These are phyloP conservation scores for Corylus heterophylla DNA, from an alignment of 306 rosid species.

Conservation along the genomic window DNA sequence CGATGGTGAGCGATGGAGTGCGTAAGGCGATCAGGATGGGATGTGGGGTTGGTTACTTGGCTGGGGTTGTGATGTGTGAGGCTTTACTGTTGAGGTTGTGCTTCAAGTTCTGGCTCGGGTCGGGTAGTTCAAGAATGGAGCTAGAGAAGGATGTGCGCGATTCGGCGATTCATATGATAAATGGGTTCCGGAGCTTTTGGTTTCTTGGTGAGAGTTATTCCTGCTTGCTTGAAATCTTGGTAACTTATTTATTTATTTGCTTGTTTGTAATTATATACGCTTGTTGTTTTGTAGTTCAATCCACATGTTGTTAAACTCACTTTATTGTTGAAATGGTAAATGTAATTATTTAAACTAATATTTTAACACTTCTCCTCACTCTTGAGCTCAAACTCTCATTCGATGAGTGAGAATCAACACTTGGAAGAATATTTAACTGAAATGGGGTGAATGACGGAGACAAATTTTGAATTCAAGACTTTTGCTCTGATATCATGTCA, in stretches of 20 bases:
- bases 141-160: slow-evolving; percentile 48
- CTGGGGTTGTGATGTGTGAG: slow-evolving; percentile 71
- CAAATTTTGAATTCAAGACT: too few relatives aligned
- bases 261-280: not conserved
- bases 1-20: slow-evolving; percentile 43
- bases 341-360: too few relatives aligned
- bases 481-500: too few relatives aligned
- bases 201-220: slow-evolving; percentile 56
- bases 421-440: too few relatives aligned
- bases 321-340: not conserved
- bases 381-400: too few relatives aligned
- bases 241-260: not conserved
- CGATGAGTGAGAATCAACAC: too few relatives aligned
- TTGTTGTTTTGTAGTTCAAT: not conserved
- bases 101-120: slow-evolving; percentile 34
- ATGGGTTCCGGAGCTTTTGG: slow-evolving; percentile 52
- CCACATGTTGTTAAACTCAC: not conserved
- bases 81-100: slow-evolving; percentile 61
- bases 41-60: slow-evolving; percentile 46
- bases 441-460: too few relatives aligned
- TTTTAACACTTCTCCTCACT: too few relatives aligned
- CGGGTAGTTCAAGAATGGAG: slow-evolving; percentile 41
- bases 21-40: slow-evolving; percentile 38
- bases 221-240: not conserved
- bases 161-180: slow-evolving; percentile 50